These are phyloP conservation scores for Mercurialis annua DNA, from an alignment of 345 rosid genomes.

Conservation along the genomic window DNA sequence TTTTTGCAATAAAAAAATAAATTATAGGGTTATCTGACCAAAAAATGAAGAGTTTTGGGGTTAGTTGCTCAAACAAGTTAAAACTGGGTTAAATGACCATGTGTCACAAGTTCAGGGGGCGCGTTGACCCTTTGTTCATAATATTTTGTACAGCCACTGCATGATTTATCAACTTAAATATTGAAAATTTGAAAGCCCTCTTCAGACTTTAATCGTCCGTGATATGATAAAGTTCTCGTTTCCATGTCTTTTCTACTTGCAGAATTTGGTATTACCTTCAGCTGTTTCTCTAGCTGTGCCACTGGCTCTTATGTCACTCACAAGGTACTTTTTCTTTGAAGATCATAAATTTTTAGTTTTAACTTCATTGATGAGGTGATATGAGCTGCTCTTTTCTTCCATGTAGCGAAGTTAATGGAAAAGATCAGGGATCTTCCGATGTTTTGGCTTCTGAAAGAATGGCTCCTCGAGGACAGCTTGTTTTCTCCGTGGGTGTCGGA, in stretches of 20 bases:
- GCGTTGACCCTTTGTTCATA: too few species aligned
- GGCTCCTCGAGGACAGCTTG: conserved; percentile 93
- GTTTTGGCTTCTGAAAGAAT: conserved; percentile 80
- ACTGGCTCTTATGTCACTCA: conserved; percentile 77
- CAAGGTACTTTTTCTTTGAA: conserved; percentile 57
- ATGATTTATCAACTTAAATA: not conserved
- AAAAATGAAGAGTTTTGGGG: too few species aligned
- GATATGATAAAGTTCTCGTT: not conserved
- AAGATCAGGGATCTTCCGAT: conserved; percentile 55
- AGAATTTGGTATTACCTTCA: conserved; percentile 74
- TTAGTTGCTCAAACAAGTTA: too few species aligned
- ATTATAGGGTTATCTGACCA: too few species aligned
- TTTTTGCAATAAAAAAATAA: too few species aligned
- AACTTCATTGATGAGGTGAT: conserved; percentile 25
- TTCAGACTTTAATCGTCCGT: not conserved
- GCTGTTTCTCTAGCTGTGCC: conserved; percentile 80
- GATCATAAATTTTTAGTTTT: conserved; percentile 10
- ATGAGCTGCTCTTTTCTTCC: conserved; percentile 18
- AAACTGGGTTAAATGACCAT: too few species aligned
- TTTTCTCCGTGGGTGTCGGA: conserved; percentile 77
- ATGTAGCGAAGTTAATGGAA: conserved; percentile 82
- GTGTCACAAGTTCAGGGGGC: too few species aligned
- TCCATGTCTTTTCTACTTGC: conserved; percentile 21
- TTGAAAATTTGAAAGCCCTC: not conserved
- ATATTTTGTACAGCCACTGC: not conserved